Conservation (phyloP, 805 yeast genomes). For the Sungouiozyma intestinalis region DNA sequence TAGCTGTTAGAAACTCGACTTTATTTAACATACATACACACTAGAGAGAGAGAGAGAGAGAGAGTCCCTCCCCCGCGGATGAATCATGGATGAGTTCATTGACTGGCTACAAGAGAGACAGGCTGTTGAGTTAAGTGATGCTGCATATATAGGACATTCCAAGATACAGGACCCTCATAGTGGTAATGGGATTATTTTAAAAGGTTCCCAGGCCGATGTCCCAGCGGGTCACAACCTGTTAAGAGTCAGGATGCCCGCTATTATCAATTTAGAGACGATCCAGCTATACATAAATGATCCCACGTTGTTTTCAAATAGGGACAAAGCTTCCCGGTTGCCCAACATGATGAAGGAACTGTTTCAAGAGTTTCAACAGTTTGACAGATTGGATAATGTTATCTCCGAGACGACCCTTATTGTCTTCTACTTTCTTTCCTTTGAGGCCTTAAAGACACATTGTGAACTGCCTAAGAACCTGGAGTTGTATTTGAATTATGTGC, state of each 20-base stretch:
- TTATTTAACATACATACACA: too few relatives aligned
- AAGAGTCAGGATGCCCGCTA: not conserved
- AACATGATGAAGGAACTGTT: not conserved
- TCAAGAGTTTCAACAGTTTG: not conserved
- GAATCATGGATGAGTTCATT: not conserved
- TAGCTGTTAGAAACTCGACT: too few relatives aligned
- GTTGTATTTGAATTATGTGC: slow-evolving; percentile 15
- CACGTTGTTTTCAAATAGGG: too few relatives aligned
- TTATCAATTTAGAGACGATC: not conserved
- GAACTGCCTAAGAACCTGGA: slow-evolving; percentile 13
- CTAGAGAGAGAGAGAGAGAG: too few relatives aligned
- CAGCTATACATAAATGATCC: too few relatives aligned
- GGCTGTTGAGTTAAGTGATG: not conserved
- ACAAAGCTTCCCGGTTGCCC: too few relatives aligned
- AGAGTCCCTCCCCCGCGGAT: too few relatives aligned
- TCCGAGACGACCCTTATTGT: slow-evolving; percentile 17
- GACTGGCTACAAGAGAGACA: not conserved
- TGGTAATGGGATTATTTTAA: slow-evolving; percentile 15
- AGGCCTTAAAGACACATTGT: slow-evolving; percentile 5
- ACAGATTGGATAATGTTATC: slow-evolving; percentile 7
- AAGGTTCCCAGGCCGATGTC: too few relatives aligned
- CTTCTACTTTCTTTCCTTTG: slow-evolving; percentile 12
- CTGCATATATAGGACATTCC: not conserved
- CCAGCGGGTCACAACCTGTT: too few relatives aligned
- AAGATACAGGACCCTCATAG: slow-evolving; percentile 25